Conservation (phyloP, 2,329 filamentous ascomycete genomes). For the Exophiala lecanii-corni region DNA sequence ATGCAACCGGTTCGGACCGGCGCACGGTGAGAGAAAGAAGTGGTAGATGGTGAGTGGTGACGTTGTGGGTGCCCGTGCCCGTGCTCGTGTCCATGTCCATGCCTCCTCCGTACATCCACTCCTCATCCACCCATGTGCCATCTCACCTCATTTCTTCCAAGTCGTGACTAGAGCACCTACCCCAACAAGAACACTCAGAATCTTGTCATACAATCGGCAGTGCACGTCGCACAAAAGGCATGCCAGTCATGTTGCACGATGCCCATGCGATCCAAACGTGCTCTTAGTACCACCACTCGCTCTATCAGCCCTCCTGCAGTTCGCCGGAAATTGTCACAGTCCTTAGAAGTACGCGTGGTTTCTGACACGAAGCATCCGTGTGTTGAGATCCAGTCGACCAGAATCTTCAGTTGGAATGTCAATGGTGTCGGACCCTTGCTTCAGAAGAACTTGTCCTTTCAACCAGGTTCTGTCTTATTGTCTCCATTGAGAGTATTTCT, state of each 20-base stretch:
- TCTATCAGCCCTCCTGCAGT: conserved; percentile 15
- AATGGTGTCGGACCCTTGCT: conserved; percentile 45
- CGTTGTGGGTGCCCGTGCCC: no score
- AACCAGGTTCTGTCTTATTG: conserved; percentile 8
- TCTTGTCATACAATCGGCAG: no score
- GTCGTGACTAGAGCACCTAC: no score
- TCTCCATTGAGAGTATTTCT: conserved; percentile 39
- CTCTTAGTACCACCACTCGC: background rate
- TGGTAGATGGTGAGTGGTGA: no score
- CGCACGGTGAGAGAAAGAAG: no score
- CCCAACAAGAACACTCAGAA: no score
- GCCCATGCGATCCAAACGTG: background rate
- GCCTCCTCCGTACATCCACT: no score
- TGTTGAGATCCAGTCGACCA: background rate
- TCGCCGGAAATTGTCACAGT: conserved; percentile 9
- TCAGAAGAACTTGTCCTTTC: conserved; percentile 36
- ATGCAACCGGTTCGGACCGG: no score
- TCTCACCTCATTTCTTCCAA: no score
- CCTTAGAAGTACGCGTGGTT: conserved; percentile 3
- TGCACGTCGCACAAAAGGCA: no score
- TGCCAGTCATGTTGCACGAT: background rate
- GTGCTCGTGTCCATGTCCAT: no score
- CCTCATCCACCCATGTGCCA: no score
- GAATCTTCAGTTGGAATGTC: conserved; percentile 46
- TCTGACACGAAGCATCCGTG: conserved; percentile 1